Evolutionary conservation across 2,329 filamentous ascomycete species (phyloP).

Genomic region (Macroventuria anomochaeta): DNA sequence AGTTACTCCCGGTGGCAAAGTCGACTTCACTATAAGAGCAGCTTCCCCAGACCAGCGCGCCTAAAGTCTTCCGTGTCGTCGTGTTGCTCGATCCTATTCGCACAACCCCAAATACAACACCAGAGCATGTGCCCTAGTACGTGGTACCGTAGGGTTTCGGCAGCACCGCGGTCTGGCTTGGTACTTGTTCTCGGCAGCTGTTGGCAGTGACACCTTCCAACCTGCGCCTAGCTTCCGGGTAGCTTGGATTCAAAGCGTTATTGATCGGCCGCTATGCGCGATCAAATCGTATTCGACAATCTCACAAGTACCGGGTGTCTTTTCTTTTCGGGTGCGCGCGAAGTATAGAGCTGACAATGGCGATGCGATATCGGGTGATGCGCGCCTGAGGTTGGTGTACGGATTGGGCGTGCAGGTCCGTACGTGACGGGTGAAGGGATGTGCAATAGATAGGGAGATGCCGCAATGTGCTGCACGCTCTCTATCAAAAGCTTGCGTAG

Average conservation of each 20-base stretch:
- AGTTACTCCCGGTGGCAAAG: not conserved
- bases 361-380: slow-evolving; percentile 28
- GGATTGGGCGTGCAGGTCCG: slow-evolving; percentile 1
- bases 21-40: slow-evolving; percentile 1
- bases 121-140: slow-evolving; percentile 13
- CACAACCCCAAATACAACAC: slow-evolving; percentile 14
- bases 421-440: not conserved
- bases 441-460: slow-evolving; percentile 16
- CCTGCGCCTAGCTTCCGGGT: slow-evolving; percentile 30
- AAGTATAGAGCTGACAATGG: slow-evolving; percentile 4
- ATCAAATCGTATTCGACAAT: slow-evolving; percentile 26
- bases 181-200: slow-evolving; percentile 24
- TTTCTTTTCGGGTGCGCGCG: slow-evolving; percentile 16
- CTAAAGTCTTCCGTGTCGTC: slow-evolving; percentile 8
- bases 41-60: slow-evolving; percentile 9
- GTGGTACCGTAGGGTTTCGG: slow-evolving; percentile 17
- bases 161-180: slow-evolving; percentile 16
- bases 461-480: slow-evolving; percentile 7
- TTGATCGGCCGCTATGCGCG: slow-evolving; percentile 26
- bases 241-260: slow-evolving; percentile 18
- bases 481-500: slow-evolving; percentile 6
- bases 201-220: slow-evolving; percentile 40
- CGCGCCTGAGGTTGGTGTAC: not conserved
- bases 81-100: slow-evolving; percentile 5
- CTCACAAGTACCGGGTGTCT: slow-evolving; percentile 10